Base-by-base conservation (phyloP, 805 yeast species). In the Suhomyces emberorum region DNA sequence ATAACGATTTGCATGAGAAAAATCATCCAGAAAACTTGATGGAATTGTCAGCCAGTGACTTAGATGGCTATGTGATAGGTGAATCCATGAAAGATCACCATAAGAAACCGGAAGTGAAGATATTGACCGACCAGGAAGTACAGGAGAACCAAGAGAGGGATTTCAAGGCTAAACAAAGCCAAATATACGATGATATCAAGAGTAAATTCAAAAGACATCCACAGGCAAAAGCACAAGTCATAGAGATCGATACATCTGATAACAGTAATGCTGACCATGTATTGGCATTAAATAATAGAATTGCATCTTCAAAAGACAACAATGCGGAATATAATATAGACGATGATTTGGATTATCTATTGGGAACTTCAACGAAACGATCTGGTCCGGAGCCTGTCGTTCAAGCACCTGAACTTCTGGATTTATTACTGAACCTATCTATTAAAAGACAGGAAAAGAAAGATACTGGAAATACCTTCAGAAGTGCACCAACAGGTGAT, bases 31-130 rank as follows among this genome's bases (percentile, higher is more conserved):
- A 46, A n/a, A 20, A 32, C 11, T n/a, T 32, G 4, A 17, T 23
- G 28, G 34, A 23, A 7, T 25, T 63, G 16, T 41, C 55, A 1
- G 47, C 55, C 2, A 43, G 38, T 1, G 61, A 64, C 20, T 51
- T 68, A 25, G 57, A 59, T 27, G 72, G 70, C 10, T 61, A 60
- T 41, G 52, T 48, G 28, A 55, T 68, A 11, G 74, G 74, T 3
- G 6, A 28, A 41, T 0, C 16, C 53, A 1, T 37, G 32, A 7
- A 40, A 32, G 4, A 31, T 30, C 9, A 35, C 25, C 30, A 31
- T 1, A 25, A 34, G 4, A 35, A 30, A n/a, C 34, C 37, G 8
- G 20, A 37, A 4, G 31, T 51, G 9, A 42, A 56, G 15, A 28
- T 34, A 2, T 41, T 68, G 23, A 51, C 57, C 1, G 54, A 49